Conservation (phyloP, 192 early-diverging fungal genomes). For the Podila verticillata region DNA sequence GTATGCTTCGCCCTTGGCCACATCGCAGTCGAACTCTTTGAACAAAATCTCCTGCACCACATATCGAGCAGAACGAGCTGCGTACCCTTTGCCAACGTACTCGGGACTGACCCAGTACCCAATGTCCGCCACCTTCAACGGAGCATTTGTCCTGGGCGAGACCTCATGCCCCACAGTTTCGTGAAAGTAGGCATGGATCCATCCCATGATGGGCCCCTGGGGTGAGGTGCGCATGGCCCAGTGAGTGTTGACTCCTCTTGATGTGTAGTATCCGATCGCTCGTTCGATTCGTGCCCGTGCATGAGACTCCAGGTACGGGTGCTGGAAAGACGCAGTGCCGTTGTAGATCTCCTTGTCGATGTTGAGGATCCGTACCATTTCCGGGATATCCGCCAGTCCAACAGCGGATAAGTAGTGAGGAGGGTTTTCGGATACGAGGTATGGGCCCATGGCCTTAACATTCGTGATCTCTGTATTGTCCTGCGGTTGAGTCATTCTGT, state of each 20-base stretch:
- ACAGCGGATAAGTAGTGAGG: constrained; percentile 39
- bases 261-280: not conserved
- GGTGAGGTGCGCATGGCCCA: constrained; percentile 43
- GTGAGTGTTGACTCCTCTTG: constrained; percentile 19
- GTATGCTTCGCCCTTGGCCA: constrained; percentile 27
- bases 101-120: constrained; percentile 43
- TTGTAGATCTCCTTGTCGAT: constrained; percentile 34
- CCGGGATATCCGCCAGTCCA: constrained; percentile 19
- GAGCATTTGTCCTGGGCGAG: constrained; percentile 5
- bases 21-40: constrained; percentile 32
- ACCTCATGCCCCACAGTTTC: not conserved
- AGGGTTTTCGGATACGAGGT: constrained; percentile 13
- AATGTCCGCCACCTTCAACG: constrained; percentile 22
- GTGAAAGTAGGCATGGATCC: constrained; percentile 27
- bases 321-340: constrained; percentile 33
- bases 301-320: constrained; percentile 27
- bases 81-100: constrained; percentile 19
- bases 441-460: constrained; percentile 26
- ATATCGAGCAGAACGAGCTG: constrained; percentile 17
- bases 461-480: not conserved
- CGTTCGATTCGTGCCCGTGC: constrained; percentile 21
- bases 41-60: constrained; percentile 26
- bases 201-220: constrained; percentile 32
- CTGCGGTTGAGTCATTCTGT: not conserved
- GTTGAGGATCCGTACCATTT: constrained; percentile 38